Evolutionary conservation across 371 early-diverging fungal species (phyloP), one percentile per base, ranked within the genome.

Genomic region (Rhizopus arrhizus): DNA sequence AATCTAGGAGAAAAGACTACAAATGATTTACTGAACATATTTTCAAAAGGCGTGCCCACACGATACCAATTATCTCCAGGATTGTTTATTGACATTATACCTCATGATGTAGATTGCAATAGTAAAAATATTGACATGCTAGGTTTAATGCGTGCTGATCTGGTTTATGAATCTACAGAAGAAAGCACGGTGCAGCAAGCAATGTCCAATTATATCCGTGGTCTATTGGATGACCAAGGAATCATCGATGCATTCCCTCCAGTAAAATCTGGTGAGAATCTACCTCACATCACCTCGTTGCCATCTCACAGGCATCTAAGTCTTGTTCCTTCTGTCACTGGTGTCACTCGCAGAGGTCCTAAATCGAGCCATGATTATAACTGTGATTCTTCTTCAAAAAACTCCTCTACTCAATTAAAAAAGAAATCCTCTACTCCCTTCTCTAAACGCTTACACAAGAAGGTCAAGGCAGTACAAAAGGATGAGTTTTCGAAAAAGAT

Each of bases 181-280:
- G 54, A 73, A 60, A 49, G n/a, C 6, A 13, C 52, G 7, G 60
- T 57, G 3, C 68, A 68, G 10, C 68, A 68, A 15, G 28, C 13
- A 10, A 55, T 78, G 51, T 73, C 75, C 2, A 58, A 53, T 11
- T 78, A 66, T 36, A 38, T 75, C 1, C 68, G 73, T n/a, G 22
- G 59, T 6, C 43, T 69, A 5, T 52, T 78, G 10, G 72, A 78
- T 46, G 63, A 62, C 2, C 79, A 78, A 43, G 73, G 73, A 10
- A 78, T 71, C 36, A 63, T 78, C 13, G 79, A 78, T 55, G 79
- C 73, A 2, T 78, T 78, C 29, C 72, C 75, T n/a, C 79, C 79
- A 46, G 59, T 54, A 28, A 68, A 60, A 57, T 28, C 50, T n/a
- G 60, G 53, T 11, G 63, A 65, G 31, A 33, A 58, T 9, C 32